Percentiles rank a stretch among this genome's conserved stretches.
Conservation (phyloP, 345 rosid genomes). For the Diplotaxis tenuifolia region DNA sequence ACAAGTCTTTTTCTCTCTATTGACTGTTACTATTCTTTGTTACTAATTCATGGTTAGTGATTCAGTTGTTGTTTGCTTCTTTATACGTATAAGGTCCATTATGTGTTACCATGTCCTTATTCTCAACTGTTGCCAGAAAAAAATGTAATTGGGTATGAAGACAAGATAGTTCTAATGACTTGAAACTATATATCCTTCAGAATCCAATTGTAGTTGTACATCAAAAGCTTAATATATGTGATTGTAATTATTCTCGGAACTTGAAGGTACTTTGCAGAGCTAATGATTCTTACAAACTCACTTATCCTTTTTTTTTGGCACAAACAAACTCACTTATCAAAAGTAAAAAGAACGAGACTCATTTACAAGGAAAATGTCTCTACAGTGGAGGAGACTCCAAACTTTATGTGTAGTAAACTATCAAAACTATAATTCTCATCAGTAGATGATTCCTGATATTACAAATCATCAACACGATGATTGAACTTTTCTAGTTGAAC, state of each 20-base stretch:
- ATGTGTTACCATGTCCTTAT: neutral
- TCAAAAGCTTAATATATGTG: too few species aligned
- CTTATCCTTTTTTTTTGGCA: too few species aligned
- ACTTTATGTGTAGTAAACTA: constrained; percentile 17
- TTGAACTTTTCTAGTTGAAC: neutral
- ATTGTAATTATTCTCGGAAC: neutral
- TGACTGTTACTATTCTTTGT: constrained; percentile 32
- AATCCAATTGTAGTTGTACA: too few species aligned
- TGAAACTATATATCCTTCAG: too few species aligned
- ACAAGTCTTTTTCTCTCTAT: neutral
- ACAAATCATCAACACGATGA: too few species aligned
- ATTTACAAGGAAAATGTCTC: neutral
- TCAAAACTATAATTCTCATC: constrained; percentile 2
- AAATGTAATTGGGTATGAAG: neutral
- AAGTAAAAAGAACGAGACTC: neutral
- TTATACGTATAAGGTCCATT: neutral
- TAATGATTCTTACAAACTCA: neutral
- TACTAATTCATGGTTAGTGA: too few species aligned
- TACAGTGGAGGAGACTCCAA: neutral
- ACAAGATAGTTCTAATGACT: neutral
- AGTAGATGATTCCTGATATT: constrained; percentile 21
- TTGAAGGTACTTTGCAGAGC: neutral
- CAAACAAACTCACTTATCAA: constrained; percentile 6
- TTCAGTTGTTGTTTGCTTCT: constrained; percentile 35
- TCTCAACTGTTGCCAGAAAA: neutral